Evolutionary conservation across 2,329 filamentous ascomycete species (phyloP).

Genomic region (Chaetomium strumarium): DNA sequence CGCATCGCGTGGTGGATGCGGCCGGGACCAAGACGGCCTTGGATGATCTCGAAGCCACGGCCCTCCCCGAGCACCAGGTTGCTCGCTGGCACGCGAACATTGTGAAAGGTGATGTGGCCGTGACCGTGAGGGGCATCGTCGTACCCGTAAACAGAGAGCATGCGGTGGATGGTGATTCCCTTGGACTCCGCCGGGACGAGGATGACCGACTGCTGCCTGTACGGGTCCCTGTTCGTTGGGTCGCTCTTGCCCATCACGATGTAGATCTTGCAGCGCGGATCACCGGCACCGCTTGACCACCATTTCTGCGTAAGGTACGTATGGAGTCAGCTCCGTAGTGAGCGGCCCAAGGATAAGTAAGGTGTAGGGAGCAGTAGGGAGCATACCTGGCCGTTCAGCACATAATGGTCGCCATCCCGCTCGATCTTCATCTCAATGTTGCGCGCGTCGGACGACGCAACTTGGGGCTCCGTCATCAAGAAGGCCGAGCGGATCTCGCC

Average conservation of each 20-base stretch:
- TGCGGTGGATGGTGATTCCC: constrained; percentile 87
- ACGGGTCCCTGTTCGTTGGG: constrained; percentile 65
- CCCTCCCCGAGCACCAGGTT: constrained; percentile 92
- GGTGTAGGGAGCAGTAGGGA: no score
- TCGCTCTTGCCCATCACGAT: constrained; percentile 96
- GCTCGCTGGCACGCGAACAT: constrained; percentile 78
- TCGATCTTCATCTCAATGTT: constrained; percentile 84
- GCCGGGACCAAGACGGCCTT: constrained; percentile 89
- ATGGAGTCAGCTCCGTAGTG: constrained; percentile 21
- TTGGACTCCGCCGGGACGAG: constrained; percentile 75
- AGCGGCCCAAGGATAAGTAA: background rate
- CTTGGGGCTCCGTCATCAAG: constrained; percentile 87
- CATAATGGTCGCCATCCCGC: constrained; percentile 79
- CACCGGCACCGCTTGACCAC: constrained; percentile 96
- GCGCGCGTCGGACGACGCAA: constrained; percentile 84
- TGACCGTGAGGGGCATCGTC: constrained; percentile 98
- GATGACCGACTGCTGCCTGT: constrained; percentile 89
- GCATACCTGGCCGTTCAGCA: constrained; percentile 77
- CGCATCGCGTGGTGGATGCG: constrained; percentile 98
- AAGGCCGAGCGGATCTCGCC: constrained; percentile 86
- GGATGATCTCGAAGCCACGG: constrained; percentile 95
- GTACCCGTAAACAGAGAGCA: constrained; percentile 91
- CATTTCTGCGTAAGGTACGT: constrained; percentile 67
- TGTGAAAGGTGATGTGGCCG: constrained; percentile 81
- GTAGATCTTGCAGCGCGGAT: constrained; percentile 87